Evolutionary conservation across 129 eudicot genomes (phyloP).

Genomic region (Erigeron canadensis): DNA sequence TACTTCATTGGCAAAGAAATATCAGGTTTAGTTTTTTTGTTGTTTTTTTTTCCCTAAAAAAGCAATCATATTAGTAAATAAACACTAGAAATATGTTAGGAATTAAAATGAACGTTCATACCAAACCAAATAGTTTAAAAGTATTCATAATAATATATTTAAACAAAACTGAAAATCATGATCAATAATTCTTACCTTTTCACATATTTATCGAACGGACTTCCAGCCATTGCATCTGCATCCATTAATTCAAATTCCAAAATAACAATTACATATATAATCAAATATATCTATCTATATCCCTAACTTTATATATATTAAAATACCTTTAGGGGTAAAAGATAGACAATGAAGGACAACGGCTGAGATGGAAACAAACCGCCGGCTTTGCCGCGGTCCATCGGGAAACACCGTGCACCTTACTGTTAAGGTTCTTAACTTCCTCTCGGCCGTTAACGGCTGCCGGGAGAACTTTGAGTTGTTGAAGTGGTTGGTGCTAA

Average conservation of each 20-base stretch:
- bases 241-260: slow-evolving; percentile 21
- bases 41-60: too few relatives aligned
- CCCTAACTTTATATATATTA: neutral
- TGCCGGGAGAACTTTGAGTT: slow-evolving; percentile 23
- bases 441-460: slow-evolving; percentile 16
- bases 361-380: slow-evolving; percentile 60
- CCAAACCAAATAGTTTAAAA: neutral
- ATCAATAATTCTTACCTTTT: slow-evolving; percentile 46
- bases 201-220: slow-evolving; percentile 63
- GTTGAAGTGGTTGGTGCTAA: slow-evolving; percentile 41
- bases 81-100: neutral
- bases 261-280: neutral
- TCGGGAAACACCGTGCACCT: slow-evolving; percentile 51
- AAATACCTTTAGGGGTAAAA: slow-evolving; percentile 40
- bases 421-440: slow-evolving; percentile 23
- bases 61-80: too few relatives aligned
- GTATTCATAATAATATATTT: neutral
- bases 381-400: slow-evolving; percentile 47
- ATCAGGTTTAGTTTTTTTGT: too few relatives aligned
- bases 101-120: neutral
- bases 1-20: too few relatives aligned
- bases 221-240: slow-evolving; percentile 66
- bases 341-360: slow-evolving; percentile 45
- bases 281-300: neutral
- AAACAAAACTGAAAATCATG: neutral